These are phyloP conservation scores for Cryptosporidium muris DNA, from an alignment of 169 alveolate genomes.

Conservation along the genomic window DNA sequence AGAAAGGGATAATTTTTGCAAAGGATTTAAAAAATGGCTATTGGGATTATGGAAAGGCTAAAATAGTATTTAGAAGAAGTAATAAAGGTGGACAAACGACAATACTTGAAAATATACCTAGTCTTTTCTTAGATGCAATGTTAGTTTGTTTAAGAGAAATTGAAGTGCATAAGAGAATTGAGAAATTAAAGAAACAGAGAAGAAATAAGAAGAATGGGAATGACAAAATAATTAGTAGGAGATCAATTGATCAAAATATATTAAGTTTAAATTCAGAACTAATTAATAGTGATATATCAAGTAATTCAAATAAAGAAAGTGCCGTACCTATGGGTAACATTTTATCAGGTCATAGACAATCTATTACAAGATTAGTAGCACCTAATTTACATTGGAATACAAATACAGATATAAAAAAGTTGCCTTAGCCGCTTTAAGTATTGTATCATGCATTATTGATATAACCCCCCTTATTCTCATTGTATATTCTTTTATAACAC, in stretches of 20 bases:
- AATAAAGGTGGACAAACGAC: slow-evolving; percentile 65
- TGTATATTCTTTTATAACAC: slow-evolving; percentile 5
- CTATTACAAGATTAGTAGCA: slow-evolving; percentile 49
- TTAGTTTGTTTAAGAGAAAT: slow-evolving; percentile 64
- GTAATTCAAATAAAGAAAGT: neutral
- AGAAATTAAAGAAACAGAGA: slow-evolving; percentile 15
- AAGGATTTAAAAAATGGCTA: slow-evolving; percentile 58
- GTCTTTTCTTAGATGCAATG: slow-evolving; percentile 67
- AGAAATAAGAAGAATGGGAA: slow-evolving; percentile 8
- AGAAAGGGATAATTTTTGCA: slow-evolving; percentile 62
- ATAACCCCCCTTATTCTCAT: neutral
- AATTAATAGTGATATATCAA: neutral
- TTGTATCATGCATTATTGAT: neutral
- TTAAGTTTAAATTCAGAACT: neutral
- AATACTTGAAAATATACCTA: slow-evolving; percentile 55
- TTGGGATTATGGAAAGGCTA: slow-evolving; percentile 65
- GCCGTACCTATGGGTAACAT: slow-evolving; percentile 33
- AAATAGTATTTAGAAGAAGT: slow-evolving; percentile 49
- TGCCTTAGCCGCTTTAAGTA: neutral
- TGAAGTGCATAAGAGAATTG: slow-evolving; percentile 59
- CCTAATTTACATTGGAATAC: slow-evolving; percentile 12
- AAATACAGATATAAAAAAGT: neutral
- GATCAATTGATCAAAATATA: neutral
- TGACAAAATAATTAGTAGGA: neutral
- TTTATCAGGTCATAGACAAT: slow-evolving; percentile 45